phyloP scores from a whole-genome alignment of 2,329 filamentous ascomycete genomes.

The Aspergillus texensis region DNA sequence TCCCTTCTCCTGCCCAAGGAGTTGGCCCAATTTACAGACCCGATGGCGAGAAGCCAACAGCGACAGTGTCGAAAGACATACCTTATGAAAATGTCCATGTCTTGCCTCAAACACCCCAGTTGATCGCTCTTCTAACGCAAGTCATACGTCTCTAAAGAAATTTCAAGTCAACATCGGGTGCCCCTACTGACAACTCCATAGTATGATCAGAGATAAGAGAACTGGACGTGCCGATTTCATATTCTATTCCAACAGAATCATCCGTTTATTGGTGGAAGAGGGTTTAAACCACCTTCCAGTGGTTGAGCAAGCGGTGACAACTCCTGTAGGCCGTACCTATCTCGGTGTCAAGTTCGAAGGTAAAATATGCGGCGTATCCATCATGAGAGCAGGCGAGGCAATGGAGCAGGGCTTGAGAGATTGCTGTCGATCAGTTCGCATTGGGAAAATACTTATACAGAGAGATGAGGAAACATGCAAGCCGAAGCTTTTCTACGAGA shows the following conservation, averaged over 20 bases:
- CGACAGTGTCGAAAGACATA: conserved; percentile 84
- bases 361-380: conserved; percentile 97
- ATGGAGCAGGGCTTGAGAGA: conserved; percentile 98
- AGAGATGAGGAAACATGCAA: conserved; percentile 90
- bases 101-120: conserved; percentile 88
- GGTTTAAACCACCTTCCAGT: conserved; percentile 95
- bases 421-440: conserved; percentile 95
- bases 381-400: conserved; percentile 96
- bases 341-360: conserved; percentile 92
- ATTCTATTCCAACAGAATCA: conserved; percentile 98
- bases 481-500: conserved; percentile 96
- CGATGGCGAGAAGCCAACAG: conserved; percentile 76
- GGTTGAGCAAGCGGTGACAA: conserved; percentile 83
- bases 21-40: conserved; percentile 80
- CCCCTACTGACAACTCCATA: conserved; percentile 43
- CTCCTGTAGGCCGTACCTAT: conserved; percentile 85
- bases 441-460: conserved; percentile 98
- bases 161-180: conserved; percentile 4
- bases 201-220: conserved; percentile 91
- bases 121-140: conserved; percentile 97
- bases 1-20: conserved; percentile 59
- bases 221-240: conserved; percentile 96
- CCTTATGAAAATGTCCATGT: conserved; percentile 85
- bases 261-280: conserved; percentile 93
- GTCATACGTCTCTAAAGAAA: conserved; percentile 41